Evolutionary conservation across 805 yeast genomes (phyloP).

Genomic region (Starmerella ratchasimensis): DNA sequence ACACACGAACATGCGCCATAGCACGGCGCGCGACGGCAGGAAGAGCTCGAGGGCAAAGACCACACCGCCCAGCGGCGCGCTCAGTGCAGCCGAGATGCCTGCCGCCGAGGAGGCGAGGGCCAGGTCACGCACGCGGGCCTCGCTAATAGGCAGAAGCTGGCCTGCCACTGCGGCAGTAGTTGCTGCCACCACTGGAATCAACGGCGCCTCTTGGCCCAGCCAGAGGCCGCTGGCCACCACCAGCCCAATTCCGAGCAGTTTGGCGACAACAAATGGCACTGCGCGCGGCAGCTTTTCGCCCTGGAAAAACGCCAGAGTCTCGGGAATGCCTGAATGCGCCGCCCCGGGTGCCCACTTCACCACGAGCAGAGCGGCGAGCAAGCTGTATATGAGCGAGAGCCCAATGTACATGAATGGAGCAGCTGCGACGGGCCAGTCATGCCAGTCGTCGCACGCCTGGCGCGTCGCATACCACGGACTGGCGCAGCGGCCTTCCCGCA

Average conservation of each 20-base stretch:
- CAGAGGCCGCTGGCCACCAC: conserved; percentile 67
- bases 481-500: conserved; percentile 63
- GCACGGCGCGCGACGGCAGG: conserved; percentile 35
- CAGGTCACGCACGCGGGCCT: conserved; percentile 40
- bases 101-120: conserved; percentile 66
- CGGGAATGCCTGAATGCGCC: conserved; percentile 56
- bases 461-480: conserved; percentile 44
- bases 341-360: conserved; percentile 29
- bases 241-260: conserved; percentile 44
- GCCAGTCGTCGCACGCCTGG: conserved; percentile 46
- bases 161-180: conserved; percentile 4
- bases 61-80: conserved; percentile 81
- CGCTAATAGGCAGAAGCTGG: conserved; percentile 33
- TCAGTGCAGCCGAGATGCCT: conserved; percentile 75
- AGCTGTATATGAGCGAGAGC: conserved; percentile 30
- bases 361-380: conserved; percentile 28
- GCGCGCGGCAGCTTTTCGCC: conserved; percentile 46
- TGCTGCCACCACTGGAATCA: conserved; percentile 54
- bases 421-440: conserved; percentile 19
- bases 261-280: conserved; percentile 37
- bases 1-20: conserved; percentile 77
- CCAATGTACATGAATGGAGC: conserved; percentile 30
- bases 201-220: conserved; percentile 79
- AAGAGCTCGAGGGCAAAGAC: conserved; percentile 50
- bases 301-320: conserved; percentile 50